A percentile compares a stretch with the other conserved stretches of the same genome.
These are phyloP conservation scores for Rosa chinensis DNA, from an alignment of 306 rosid species.

Conservation along the genomic window DNA sequence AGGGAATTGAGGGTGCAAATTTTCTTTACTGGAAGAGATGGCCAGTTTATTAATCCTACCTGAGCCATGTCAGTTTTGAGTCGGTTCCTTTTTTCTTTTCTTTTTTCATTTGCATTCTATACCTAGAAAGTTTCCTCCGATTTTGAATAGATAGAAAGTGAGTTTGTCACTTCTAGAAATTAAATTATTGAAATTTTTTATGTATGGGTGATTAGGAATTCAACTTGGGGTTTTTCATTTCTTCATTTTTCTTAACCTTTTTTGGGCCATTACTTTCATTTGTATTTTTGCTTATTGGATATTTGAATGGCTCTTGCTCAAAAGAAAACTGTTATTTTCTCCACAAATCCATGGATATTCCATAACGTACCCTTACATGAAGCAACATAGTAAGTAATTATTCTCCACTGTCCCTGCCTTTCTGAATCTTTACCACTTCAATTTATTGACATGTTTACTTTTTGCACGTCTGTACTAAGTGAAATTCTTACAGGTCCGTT, in stretches of 20 bases:
- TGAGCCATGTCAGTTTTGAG: constrained; percentile 3
- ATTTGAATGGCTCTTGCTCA: too few species aligned
- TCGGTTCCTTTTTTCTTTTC: neutral
- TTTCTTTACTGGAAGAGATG: neutral
- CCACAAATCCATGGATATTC: too few species aligned
- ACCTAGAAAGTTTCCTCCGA: neutral
- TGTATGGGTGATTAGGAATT: neutral
- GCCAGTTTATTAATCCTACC: neutral
- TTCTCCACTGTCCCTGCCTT: too few species aligned
- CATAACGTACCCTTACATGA: too few species aligned
- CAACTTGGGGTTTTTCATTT: neutral
- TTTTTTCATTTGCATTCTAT: constrained; percentile 1
- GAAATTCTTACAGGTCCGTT: too few species aligned
- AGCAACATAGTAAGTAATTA: too few species aligned
- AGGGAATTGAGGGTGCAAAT: constrained; percentile 1
- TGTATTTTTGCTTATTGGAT: too few species aligned
- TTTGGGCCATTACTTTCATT: neutral
- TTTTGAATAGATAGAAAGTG: constrained; percentile 1
- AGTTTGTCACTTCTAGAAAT: constrained; percentile 1
- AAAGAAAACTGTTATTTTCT: too few species aligned
- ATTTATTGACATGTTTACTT: too few species aligned
- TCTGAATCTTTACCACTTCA: too few species aligned
- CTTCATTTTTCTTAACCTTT: neutral
- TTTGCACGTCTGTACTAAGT: too few species aligned
- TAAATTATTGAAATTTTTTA: neutral